Evolutionary conservation across 176 grass and related monocot genomes (phyloP).

Genomic region (Carex cristatella): DNA sequence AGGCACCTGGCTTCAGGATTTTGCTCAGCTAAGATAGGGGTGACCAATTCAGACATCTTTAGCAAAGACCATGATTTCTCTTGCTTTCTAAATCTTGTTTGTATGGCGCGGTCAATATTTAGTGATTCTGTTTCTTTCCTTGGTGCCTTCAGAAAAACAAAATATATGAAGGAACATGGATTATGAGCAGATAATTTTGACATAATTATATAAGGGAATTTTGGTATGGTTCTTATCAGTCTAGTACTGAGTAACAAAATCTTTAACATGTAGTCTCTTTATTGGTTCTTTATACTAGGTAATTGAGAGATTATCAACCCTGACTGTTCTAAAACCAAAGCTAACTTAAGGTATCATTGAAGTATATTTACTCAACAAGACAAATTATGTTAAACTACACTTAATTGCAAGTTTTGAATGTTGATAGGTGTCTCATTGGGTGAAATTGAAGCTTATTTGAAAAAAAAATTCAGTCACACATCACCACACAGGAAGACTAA

Average conservation of each 20-base stretch:
- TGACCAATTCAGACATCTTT: slow-evolving; percentile 60
- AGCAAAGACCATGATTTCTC: slow-evolving; percentile 57
- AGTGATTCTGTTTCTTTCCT: slow-evolving; percentile 36
- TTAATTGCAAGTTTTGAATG: not conserved
- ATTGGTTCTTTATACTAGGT: not conserved
- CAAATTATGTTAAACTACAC: not conserved
- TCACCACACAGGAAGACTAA: not conserved
- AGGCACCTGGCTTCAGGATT: slow-evolving; percentile 66
- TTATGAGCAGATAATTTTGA: not conserved
- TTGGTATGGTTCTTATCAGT: not conserved
- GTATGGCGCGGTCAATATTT: slow-evolving; percentile 52
- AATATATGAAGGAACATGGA: not conserved
- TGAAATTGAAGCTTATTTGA: not conserved
- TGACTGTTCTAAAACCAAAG: not conserved
- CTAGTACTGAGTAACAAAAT: not conserved
- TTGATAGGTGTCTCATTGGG: not conserved
- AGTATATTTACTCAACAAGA: not conserved
- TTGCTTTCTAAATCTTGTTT: slow-evolving; percentile 47
- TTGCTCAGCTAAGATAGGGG: slow-evolving; percentile 63
- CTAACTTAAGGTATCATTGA: not conserved
- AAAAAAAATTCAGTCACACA: not conserved
- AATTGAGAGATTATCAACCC: not conserved
- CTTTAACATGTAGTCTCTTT: not conserved
- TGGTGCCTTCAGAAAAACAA: slow-evolving; percentile 42
- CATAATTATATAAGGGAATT: not conserved